These are phyloP conservation scores for Tuctoria greenei DNA, from an alignment of 176 grass and related monocot genomes.

Conservation along the genomic window DNA sequence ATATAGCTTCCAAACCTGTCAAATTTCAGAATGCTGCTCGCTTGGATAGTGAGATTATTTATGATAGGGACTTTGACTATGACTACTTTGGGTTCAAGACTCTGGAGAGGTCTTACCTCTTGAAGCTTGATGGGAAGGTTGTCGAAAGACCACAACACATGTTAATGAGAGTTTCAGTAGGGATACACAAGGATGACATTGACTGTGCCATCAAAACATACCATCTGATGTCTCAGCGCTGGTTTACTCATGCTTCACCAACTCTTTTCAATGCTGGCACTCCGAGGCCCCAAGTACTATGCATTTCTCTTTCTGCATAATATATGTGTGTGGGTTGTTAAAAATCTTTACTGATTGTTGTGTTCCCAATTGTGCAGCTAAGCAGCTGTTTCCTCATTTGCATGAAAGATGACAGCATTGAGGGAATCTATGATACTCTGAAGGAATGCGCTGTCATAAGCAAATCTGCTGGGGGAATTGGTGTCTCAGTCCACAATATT, in stretches of 20 bases:
- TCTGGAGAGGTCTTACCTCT: slow-evolving; percentile 88
- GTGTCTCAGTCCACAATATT: slow-evolving; percentile 87
- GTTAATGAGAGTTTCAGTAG: slow-evolving; percentile 94
- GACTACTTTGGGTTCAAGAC: slow-evolving; percentile 99
- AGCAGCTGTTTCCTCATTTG: slow-evolving; percentile 96
- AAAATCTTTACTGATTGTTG: slow-evolving; percentile 19
- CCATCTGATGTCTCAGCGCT: slow-evolving; percentile 93
- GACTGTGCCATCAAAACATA: slow-evolving; percentile 77
- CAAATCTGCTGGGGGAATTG: slow-evolving; percentile 97
- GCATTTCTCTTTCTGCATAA: neutral
- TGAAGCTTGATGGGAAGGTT: slow-evolving; percentile 67
- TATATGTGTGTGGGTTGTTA: neutral
- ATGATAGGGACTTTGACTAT: slow-evolving; percentile 96
- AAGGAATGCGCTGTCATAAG: slow-evolving; percentile 95
- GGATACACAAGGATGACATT: slow-evolving; percentile 94
- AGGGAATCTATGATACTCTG: slow-evolving; percentile 95
- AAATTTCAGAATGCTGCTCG: slow-evolving; percentile 74
- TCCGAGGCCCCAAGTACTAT: slow-evolving; percentile 72
- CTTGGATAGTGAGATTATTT: slow-evolving; percentile 95
- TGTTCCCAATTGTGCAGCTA: slow-evolving; percentile 46
- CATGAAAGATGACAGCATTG: slow-evolving; percentile 98
- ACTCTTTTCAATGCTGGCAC: slow-evolving; percentile 95
- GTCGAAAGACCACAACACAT: slow-evolving; percentile 91
- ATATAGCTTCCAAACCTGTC: neutral
- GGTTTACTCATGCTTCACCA: slow-evolving; percentile 95